phyloP scores from a whole-genome alignment of 2,329 filamentous ascomycete genomes.

The Cladophialophora yegresii region DNA sequence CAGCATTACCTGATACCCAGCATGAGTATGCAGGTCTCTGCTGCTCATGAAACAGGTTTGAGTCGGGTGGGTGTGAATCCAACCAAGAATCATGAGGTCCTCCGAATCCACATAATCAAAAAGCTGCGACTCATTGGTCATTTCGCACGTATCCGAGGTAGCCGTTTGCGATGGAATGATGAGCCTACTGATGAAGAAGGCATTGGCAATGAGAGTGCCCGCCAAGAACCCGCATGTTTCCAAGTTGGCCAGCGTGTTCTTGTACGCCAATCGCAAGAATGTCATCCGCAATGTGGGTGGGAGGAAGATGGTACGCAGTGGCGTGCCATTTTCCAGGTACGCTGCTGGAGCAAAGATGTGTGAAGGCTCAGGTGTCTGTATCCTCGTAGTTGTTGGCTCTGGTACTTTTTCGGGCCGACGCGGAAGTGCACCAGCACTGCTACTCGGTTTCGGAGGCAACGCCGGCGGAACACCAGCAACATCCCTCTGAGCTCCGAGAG shows the following conservation, averaged over 20 bases:
- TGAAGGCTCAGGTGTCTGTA: constrained; percentile 48
- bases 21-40: constrained; percentile 88
- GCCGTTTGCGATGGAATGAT: constrained; percentile 88
- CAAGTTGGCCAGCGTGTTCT: constrained; percentile 78
- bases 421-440: constrained; percentile 31
- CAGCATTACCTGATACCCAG: constrained; percentile 93
- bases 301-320: constrained; percentile 84
- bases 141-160: constrained; percentile 93
- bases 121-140: constrained; percentile 77
- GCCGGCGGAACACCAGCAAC: constrained; percentile 20
- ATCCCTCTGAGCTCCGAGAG: constrained; percentile 5
- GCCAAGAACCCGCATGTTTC: constrained; percentile 96
- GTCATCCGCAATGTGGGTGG: constrained; percentile 70
- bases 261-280: constrained; percentile 72
- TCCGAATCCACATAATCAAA: constrained; percentile 81
- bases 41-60: constrained; percentile 99
- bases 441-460: constrained; percentile 32
- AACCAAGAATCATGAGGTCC: constrained; percentile 82
- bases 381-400: constrained; percentile 7
- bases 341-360: constrained; percentile 82
- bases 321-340: constrained; percentile 84
- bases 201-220: constrained; percentile 87
- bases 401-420: constrained; percentile 34
- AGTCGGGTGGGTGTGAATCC: constrained; percentile 97
- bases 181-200: constrained; percentile 83